These are phyloP conservation scores for Coprinellus aureogranulatus DNA, from an alignment of 768 basidiomycete genomes.

Conservation along the genomic window DNA sequence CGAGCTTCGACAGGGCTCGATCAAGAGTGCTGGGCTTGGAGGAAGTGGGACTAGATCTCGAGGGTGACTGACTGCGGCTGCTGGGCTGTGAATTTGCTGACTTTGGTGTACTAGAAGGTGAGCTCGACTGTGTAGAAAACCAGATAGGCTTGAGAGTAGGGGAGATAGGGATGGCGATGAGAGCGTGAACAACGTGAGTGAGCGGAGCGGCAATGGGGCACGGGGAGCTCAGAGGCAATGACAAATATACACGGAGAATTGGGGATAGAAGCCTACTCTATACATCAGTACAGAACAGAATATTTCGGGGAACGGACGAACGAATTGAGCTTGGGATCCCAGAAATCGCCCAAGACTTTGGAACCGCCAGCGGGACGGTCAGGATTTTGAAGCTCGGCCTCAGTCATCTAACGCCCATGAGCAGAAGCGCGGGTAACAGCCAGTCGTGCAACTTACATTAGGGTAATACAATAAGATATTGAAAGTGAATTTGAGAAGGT, in stretches of 20 bases:
- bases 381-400: slow-evolving; percentile 44
- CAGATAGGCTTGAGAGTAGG: slow-evolving; percentile 56
- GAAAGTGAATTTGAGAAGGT: slow-evolving; percentile 82
- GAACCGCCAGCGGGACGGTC: slow-evolving; percentile 26
- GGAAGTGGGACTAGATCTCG: slow-evolving; percentile 27
- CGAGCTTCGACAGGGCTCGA: slow-evolving; percentile 55
- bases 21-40: slow-evolving; percentile 51
- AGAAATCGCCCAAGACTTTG: slow-evolving; percentile 69
- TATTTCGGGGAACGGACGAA: slow-evolving; percentile 31
- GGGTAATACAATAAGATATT: slow-evolving; percentile 82
- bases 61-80: slow-evolving; percentile 42
- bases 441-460: slow-evolving; percentile 45
- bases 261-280: slow-evolving; percentile 70
- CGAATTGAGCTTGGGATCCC: slow-evolving; percentile 74
- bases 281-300: not conserved
- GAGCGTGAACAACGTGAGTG: slow-evolving; percentile 76
- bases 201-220: slow-evolving; percentile 71
- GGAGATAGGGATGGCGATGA: slow-evolving; percentile 75
- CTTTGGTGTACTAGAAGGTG: slow-evolving; percentile 33
- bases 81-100: slow-evolving; percentile 30
- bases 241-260: slow-evolving; percentile 66
- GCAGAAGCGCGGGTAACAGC: slow-evolving; percentile 7
- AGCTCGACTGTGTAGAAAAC: slow-evolving; percentile 45
- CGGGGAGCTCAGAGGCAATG: slow-evolving; percentile 59
- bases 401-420: slow-evolving; percentile 33